Base-by-base conservation (phyloP, 495 filamentous ascomycete genomes). In the Penicillium angulare region DNA sequence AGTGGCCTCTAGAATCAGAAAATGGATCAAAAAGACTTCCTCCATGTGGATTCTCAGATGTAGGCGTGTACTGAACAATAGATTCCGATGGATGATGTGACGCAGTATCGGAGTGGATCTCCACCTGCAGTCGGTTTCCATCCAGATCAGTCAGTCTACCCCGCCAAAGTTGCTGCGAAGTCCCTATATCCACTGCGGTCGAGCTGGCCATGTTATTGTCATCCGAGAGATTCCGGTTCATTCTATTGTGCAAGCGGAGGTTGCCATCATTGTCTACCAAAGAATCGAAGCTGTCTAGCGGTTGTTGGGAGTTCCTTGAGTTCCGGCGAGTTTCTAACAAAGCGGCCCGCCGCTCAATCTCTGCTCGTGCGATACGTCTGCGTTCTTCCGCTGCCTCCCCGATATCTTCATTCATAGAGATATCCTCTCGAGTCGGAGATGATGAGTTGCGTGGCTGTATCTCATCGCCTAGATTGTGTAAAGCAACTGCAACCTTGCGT, bases 391-490 rank as follows among this genome's bases (percentile, higher is more conserved):
- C 88, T 15, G 85, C 84, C 15, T 85, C 75, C 7, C 75, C 79
- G 9, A 73, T 53, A 21, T 86, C 78, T 57, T 81, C 80, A 12
- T 74, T 76, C 57, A 77, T 76, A n/a, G 77, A 78, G 7, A 74
- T 72, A 35, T 80, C 76, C 41, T 79, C 67, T 29, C 57, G 56
- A 7, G 36, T 8, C 5, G 49, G 39, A 5, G 58, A 59, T 15
- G 49, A 48, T 5, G 52, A 34, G n/a, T 66, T 59, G 22, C 59
- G 59, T 17, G 88, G 85, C 49, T 84, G 80, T 46, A 91, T 78
- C 49, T 84, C 87, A 62, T 92, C 89, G 44, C 87, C 89, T 1
- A 92, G 79, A 33, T 79, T 79, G 60, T 92, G 86, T 21, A 95
- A 69, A 13, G 88, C 88, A 50, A 89, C 65, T 29, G 88, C 88